These are phyloP conservation scores for Colletotrichum falcatum DNA, from an alignment of 2,329 filamentous ascomycete species.

Conservation along the genomic window DNA sequence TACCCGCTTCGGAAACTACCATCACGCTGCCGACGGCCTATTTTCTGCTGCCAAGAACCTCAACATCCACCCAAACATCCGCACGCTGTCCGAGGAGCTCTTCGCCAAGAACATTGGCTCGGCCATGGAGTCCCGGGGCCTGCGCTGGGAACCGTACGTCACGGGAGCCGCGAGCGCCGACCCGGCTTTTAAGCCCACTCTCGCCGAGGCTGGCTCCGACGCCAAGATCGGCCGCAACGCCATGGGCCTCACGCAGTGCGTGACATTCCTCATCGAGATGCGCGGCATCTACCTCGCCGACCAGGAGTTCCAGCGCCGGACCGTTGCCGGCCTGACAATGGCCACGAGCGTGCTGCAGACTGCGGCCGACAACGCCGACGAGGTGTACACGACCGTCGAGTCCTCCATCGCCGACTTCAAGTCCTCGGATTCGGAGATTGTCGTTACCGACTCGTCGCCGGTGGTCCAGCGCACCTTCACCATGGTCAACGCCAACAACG, in stretches of 20 bases:
- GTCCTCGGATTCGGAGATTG: slow-evolving; percentile 44
- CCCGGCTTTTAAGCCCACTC: slow-evolving; percentile 44
- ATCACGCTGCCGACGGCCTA: slow-evolving; percentile 46
- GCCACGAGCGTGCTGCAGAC: slow-evolving; percentile 48
- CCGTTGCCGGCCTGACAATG: slow-evolving; percentile 47
- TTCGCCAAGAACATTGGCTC: slow-evolving; percentile 47
- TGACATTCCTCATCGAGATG: slow-evolving; percentile 49
- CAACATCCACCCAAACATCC: slow-evolving; percentile 49
- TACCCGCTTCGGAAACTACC: slow-evolving; percentile 37
- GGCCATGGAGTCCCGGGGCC: slow-evolving; percentile 46
- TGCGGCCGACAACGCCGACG: slow-evolving; percentile 47
- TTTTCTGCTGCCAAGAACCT: slow-evolving; percentile 52
- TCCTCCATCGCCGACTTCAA: slow-evolving; percentile 47
- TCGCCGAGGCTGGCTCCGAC: slow-evolving; percentile 42
- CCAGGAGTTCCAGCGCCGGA: slow-evolving; percentile 49
- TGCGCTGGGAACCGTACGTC: slow-evolving; percentile 50
- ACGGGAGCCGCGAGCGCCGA: slow-evolving; percentile 43
- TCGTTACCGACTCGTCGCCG: slow-evolving; percentile 47
- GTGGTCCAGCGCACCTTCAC: slow-evolving; percentile 42
- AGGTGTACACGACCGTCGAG: slow-evolving; percentile 47
- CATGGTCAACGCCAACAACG: slow-evolving; percentile 47
- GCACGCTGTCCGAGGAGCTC: slow-evolving; percentile 46
- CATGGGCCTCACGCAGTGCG: slow-evolving; percentile 47
- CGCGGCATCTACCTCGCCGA: slow-evolving; percentile 48
- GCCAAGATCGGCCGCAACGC: slow-evolving; percentile 48